Conservation (phyloP, 495 filamentous ascomycete species). For the Hypoxylon fragiforme region DNA sequence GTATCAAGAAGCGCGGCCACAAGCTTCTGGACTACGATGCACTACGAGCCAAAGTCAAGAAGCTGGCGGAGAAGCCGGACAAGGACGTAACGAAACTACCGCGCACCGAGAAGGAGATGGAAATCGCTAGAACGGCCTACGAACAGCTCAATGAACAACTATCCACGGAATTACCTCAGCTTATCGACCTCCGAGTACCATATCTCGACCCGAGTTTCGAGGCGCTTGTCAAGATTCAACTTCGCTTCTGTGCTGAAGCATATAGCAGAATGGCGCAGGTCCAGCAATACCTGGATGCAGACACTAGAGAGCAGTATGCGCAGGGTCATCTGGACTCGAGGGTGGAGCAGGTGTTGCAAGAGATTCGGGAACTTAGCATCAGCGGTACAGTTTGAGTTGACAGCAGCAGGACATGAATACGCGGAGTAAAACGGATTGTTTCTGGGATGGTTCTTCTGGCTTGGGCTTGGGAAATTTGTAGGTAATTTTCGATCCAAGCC, state of each 20-base stretch:
- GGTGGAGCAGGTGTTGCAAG: conserved; percentile 94
- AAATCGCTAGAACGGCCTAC: conserved; percentile 90
- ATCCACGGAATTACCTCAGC: conserved; percentile 88
- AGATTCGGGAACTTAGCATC: conserved; percentile 97
- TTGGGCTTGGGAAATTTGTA: conserved; percentile 17
- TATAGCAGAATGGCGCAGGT: conserved; percentile 98
- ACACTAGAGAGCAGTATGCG: conserved; percentile 94
- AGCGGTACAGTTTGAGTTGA: conserved; percentile 56
- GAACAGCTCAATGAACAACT: conserved; percentile 96
- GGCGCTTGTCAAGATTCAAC: conserved; percentile 96
- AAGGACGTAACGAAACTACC: conserved; percentile 96
- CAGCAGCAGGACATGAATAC: conserved; percentile 2
- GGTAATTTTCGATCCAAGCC: conserved; percentile 5
- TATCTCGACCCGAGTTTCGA: conserved; percentile 97
- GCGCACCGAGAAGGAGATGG: conserved; percentile 88
- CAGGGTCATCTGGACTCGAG: conserved; percentile 86
- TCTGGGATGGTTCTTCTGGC: conserved; percentile 10
- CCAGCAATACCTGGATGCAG: conserved; percentile 97
- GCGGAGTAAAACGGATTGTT: conserved; percentile 21
- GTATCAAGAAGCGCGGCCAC: conserved; percentile 97
- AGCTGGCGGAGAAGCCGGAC: conserved; percentile 95
- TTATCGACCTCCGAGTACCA: conserved; percentile 94
- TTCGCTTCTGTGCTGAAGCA: conserved; percentile 96
- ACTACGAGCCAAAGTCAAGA: conserved; percentile 93
- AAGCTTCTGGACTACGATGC: conserved; percentile 98